Evolutionary conservation across 2,329 filamentous ascomycete species (phyloP).

Genomic region (Colletotrichum filicis): DNA sequence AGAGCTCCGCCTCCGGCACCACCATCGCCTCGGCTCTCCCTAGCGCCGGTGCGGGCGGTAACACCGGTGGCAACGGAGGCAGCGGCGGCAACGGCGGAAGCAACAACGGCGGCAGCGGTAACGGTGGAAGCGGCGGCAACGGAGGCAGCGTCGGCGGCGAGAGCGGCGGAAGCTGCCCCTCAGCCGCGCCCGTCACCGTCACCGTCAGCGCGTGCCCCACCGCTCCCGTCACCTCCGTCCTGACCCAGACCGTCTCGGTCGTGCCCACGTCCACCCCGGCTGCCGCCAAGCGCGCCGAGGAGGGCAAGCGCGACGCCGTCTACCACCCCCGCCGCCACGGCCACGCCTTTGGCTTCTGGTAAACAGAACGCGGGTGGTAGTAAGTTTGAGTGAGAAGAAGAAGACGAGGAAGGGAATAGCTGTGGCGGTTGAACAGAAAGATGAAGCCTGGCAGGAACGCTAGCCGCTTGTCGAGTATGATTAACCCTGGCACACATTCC

Average conservation of each 20-base stretch:
- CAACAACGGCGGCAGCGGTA: not conserved
- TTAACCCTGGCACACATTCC: too few relatives aligned
- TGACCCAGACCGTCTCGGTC: constrained; percentile 35
- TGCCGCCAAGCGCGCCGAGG: constrained; percentile 15
- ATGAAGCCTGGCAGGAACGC: not conserved
- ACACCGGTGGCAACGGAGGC: not conserved
- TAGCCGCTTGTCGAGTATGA: not conserved
- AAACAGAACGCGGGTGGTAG: not conserved
- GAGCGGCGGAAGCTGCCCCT: constrained; percentile 15
- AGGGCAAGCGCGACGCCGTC: not conserved
- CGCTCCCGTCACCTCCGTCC: constrained; percentile 23
- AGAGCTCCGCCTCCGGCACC: constrained; percentile 12
- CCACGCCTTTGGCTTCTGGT: constrained; percentile 22
- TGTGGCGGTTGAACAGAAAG: not conserved
- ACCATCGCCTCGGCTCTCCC: constrained; percentile 23
- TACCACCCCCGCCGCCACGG: constrained; percentile 18
- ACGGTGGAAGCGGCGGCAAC: constrained; percentile 1
- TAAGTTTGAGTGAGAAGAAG: not conserved
- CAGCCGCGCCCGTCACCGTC: constrained; percentile 32
- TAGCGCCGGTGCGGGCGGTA: constrained; percentile 9
- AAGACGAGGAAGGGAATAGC: not conserved
- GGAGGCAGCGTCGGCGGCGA: constrained; percentile 13
- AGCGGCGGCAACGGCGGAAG: not conserved
- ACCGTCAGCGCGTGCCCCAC: constrained; percentile 4
- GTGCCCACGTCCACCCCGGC: constrained; percentile 9